These are phyloP conservation scores for Neofusicoccum sp. DNA, from an alignment of 2,329 filamentous ascomycete genomes.

Conservation along the genomic window DNA sequence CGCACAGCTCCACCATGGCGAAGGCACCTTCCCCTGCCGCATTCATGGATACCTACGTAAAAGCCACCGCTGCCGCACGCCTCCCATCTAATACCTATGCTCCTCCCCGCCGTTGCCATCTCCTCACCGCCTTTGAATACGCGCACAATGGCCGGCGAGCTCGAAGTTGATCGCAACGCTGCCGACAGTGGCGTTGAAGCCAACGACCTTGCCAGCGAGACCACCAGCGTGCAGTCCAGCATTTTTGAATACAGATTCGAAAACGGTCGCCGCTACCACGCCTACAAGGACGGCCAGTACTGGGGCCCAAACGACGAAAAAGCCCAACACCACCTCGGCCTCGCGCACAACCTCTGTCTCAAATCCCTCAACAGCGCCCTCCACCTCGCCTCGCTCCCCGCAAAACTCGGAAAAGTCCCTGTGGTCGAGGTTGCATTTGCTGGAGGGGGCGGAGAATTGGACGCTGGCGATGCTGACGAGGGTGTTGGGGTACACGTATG, in stretches of 20 bases:
- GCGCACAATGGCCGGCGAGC: neutral
- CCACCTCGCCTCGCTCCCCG: slow-evolving; percentile 35
- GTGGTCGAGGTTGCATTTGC: slow-evolving; percentile 35
- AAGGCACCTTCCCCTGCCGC: neutral
- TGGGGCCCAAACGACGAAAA: slow-evolving; percentile 47
- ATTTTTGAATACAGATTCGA: slow-evolving; percentile 34
- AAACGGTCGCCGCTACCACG: slow-evolving; percentile 22
- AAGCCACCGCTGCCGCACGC: no score
- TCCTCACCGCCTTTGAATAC: neutral
- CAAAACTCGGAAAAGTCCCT: slow-evolving; percentile 23
- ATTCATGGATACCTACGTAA: neutral
- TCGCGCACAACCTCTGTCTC: slow-evolving; percentile 47
- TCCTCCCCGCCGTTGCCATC: neutral
- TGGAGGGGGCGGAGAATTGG: slow-evolving; percentile 42
- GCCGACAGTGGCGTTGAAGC: neutral
- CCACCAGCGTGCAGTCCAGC: slow-evolving; percentile 25
- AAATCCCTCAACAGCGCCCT: slow-evolving; percentile 39
- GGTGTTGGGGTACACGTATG: slow-evolving; percentile 18
- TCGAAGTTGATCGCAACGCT: neutral
- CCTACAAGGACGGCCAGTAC: slow-evolving; percentile 14
- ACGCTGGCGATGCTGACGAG: slow-evolving; percentile 39
- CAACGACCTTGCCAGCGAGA: slow-evolving; percentile 1
- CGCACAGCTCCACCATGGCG: neutral
- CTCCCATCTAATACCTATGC: no score
- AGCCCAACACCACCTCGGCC: slow-evolving; percentile 48